Evolutionary conservation across 768 basidiomycete species (phyloP).

Genomic region (Boletus sp.): DNA sequence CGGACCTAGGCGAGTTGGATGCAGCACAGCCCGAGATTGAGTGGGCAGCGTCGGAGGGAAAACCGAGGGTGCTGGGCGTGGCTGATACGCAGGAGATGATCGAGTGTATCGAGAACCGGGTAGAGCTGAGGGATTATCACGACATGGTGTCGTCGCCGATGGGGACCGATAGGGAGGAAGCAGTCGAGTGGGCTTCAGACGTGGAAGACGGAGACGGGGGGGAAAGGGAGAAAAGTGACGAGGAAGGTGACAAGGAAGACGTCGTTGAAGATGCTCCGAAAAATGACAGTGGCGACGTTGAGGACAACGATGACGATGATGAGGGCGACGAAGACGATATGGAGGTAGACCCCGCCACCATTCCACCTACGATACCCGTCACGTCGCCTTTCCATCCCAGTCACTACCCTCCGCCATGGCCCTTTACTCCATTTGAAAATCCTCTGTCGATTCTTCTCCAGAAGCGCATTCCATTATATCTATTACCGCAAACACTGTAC

Average conservation of each 20-base stretch:
- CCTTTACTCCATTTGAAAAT: constrained; percentile 36
- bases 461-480: constrained; percentile 32
- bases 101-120: not conserved
- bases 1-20: constrained; percentile 15
- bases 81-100: constrained; percentile 20
- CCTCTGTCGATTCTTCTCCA: constrained; percentile 28
- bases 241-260: too few species aligned
- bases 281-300: not conserved
- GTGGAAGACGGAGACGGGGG: too few species aligned
- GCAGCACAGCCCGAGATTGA: constrained; percentile 13
- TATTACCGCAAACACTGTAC: constrained; percentile 42
- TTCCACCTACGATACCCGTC: constrained; percentile 8
- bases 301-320: not conserved
- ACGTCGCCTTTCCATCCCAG: constrained; percentile 26
- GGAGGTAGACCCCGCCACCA: not conserved
- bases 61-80: constrained; percentile 16
- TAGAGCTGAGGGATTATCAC: not conserved
- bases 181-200: too few species aligned
- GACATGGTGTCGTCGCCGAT: not conserved
- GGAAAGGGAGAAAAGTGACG: too few species aligned
- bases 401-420: constrained; percentile 39
- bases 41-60: constrained; percentile 24
- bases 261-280: not conserved
- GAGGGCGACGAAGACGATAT: not conserved
- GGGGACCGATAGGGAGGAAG: not conserved